Base-by-base conservation (phyloP, 106 monocot species). In the Allium fistulosum region DNA sequence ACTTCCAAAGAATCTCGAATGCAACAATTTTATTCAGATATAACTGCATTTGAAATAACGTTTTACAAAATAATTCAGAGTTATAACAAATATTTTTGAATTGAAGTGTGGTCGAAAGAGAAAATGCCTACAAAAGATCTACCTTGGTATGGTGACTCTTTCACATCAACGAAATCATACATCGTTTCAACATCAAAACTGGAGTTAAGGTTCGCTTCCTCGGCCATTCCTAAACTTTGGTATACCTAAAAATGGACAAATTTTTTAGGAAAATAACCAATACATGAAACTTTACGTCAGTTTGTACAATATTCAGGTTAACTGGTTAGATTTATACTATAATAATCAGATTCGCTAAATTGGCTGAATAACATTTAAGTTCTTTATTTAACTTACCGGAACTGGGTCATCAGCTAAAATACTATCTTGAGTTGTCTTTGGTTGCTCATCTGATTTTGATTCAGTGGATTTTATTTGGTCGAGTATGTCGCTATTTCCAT, bases 231-330 rank as follows among this genome's bases (percentile, higher is more conserved):
- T 46, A 56, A 50, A 49, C 27, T 65, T 75, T 80, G 71, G 48
- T 78, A 55, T 13, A 71, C 56, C 92, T 87, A 79, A 77, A 81
- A 69, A 78, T 26, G 26, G 45, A 62, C 68, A 49, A 69, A 59
- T 49, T 66, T 26, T 8, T 26, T 37, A 22, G 17, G 8, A 50
- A 58, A 60, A 57, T 28, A 17, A 1, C 69, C 55, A 58, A 49
- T 66, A 13, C 51, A 7, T 67, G 17, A 28, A 28, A 28, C 28
- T 28, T 28, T 28, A 28, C 28, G 3, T 28, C 28, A 3, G 1
- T 28, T 28, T 28, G 1, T 28, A 28, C 28, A 28, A 1, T 28
- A 28, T 28, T 28, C 28, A 28, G 28, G 28, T 28, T 28, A 3
- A 28, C 28, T 28, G 28, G 28, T 28, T 28, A 28, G 28, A 28